phyloP scores from a whole-genome alignment of 495 filamentous ascomycete genomes.

The Staphylotrichum longicolle region DNA sequence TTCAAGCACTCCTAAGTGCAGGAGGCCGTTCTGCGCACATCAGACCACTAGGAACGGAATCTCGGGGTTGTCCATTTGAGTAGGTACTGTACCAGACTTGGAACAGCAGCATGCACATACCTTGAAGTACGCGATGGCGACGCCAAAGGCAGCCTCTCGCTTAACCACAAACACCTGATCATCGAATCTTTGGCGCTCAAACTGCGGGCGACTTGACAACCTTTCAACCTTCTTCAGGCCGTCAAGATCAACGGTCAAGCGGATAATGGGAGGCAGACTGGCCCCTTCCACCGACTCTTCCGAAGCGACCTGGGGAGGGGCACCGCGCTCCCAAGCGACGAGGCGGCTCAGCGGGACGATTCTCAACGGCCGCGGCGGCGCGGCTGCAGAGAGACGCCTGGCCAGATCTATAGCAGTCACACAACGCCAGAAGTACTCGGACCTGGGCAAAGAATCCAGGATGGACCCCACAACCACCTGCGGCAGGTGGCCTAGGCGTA shows the following conservation, averaged over 20 bases:
- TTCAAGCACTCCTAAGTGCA: background rate
- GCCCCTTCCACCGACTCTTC: background rate
- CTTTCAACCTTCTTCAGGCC: constrained; percentile 3
- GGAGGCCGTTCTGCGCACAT: constrained; percentile 5
- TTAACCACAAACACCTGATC: background rate
- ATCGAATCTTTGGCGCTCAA: background rate
- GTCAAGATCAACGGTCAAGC: constrained; percentile 1
- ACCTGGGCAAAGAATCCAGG: background rate
- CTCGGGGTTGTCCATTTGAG: no score
- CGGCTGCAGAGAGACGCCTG: background rate
- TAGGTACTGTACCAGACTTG: no score
- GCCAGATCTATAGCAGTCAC: background rate
- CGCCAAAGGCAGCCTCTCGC: background rate
- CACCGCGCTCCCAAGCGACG: constrained; percentile 5
- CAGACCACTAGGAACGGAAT: background rate
- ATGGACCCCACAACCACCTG: background rate
- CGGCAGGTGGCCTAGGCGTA: background rate
- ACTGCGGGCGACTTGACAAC: background rate
- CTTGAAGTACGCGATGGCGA: constrained; percentile 1
- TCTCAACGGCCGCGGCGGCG: background rate
- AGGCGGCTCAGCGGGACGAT: background rate
- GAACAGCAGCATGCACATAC: background rate
- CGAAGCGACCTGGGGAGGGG: background rate
- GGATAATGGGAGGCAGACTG: background rate
- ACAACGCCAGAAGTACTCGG: background rate